Base-by-base conservation (phyloP, 352 stramenopile species). In the Phytophthora pistaciae region DNA sequence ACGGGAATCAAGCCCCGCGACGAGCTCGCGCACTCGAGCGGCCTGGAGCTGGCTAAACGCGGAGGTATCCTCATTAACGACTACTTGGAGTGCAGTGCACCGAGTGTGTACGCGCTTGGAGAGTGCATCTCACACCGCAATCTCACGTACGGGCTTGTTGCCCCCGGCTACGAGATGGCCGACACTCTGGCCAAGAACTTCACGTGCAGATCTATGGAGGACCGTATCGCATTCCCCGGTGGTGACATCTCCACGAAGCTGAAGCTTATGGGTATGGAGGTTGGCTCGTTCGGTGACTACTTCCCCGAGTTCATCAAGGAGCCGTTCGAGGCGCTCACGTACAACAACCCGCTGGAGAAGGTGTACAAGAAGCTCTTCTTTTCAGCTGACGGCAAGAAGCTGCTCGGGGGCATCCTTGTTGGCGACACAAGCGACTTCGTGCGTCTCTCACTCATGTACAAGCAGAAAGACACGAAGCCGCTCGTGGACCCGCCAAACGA, bases 341-440 rank as follows among this genome's bases (percentile, higher is more conserved):
- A 95, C 84, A 97, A 98, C 66, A 96, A 98, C 75, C 89, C 91
- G 18, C 76, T 98, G 9, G 79, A 85, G 60, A 85, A 88, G 16
- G 84, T 98, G 62, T 98, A 98, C 85, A 93, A 96, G 61, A 98
- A 98, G 68, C 87, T 98, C 27, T 95, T 97, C 72, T 98, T 98
- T 64, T 97, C 96, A 21, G 86, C 86, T 40, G 84, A 91, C 40
- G 86, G 83, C 27, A 92, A 84, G 52, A 78, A 84, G 27, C 70
- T 92, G 16, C 79, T 94, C 3, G 94, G 94, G 21, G 94, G 94
- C 25, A 98, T 98, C 68, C 77, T 98, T 16, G 92, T 98, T 21
- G 94, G 94, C 29, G 92, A 98, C 71, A 92, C 92, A n/a, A 85
- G 76, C 21, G 94, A 98, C 75, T 98, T 98, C 71, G 82, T 82